These are phyloP conservation scores for Pseudoturritis turrita DNA, from an alignment of 345 rosid species.

Conservation along the genomic window DNA sequence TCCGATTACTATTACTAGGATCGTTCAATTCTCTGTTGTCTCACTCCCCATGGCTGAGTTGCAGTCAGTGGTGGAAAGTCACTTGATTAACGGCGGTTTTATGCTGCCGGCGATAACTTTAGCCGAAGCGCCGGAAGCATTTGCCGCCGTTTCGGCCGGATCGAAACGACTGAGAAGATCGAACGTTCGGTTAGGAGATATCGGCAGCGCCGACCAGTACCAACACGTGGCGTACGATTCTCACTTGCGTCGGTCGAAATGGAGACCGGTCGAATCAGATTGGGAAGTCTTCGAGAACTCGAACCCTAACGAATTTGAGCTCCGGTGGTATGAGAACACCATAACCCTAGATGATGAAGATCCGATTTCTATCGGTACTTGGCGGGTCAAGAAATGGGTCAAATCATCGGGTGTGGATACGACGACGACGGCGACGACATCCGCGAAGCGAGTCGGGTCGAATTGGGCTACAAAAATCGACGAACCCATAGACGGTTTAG, in stretches of 20 bases:
- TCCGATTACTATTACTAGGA: too few relatives aligned
- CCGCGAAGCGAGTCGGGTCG: constrained; percentile 53
- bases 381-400: constrained; percentile 49
- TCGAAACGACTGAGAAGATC: constrained; percentile 82
- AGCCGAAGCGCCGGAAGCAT: constrained; percentile 34
- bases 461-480: constrained; percentile 60
- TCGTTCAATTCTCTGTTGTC: neutral
- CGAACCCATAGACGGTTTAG: constrained; percentile 15
- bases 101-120: constrained; percentile 24
- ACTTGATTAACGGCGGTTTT: constrained; percentile 45
- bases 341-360: constrained; percentile 69
- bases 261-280: constrained; percentile 31
- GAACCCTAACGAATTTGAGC: constrained; percentile 53
- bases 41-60: constrained; percentile 48
- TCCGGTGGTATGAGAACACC: constrained; percentile 34
- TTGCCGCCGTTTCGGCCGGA: constrained; percentile 49
- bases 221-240: constrained; percentile 42
- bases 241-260: constrained; percentile 39
- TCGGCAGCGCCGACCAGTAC: constrained; percentile 76
- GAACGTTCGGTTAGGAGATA: constrained; percentile 86
- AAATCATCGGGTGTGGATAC: constrained; percentile 16
- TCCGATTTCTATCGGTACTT: constrained; percentile 55
- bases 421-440: neutral
- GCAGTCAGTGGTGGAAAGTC: constrained; percentile 46
- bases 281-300: constrained; percentile 50